Base-by-base conservation (phyloP, 2,329 filamentous ascomycete genomes). In the Rutstroemia sp. region DNA sequence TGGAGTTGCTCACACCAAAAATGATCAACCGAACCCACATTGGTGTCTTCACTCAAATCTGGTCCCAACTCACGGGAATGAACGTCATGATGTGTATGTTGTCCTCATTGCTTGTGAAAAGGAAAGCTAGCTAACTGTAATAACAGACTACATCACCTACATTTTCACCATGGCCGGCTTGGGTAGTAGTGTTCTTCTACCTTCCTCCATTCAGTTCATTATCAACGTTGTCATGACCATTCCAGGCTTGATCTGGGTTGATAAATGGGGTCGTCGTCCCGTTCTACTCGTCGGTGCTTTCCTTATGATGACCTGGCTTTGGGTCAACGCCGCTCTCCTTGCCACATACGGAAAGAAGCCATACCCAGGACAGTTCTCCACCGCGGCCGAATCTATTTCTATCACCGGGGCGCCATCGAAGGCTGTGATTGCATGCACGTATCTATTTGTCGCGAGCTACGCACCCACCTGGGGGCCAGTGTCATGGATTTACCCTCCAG, bases 221-320 rank as follows among this genome's bases (percentile, higher is more conserved):
- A 89, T 92, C 75, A 92, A 92, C 69, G 88, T 92, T 1, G 58
- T 84, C 52, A 88, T 89, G 83, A 92, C 89, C 0, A 69, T 92
- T 3, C 86, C 87, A 0, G 88, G 88, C 1, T 77, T 92, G 23
- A 71, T 92, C 56, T 92, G 76, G 73, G 80, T 92, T 64, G 88
- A 94, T 63, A 76, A 78, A 55, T 89, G 86, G 83, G 89, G 89
- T 48, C 87, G 88, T 61, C 87, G 87, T 44, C 75, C 75, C 1
- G 81, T 85, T 4, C 75, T 89, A 38, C 74, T 89, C n/a, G 66
- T 83, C 25, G 87, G 86, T 49, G 63, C 65, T 10, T 60, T 65
- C 42, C 53, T 68, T 8, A 69, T 70, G 68, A 64, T 65, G 58
- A 58, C 56, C 27, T 78, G 72, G 69, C 69, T 77, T 54, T 74